phyloP scores from a whole-genome alignment of 1,284 basidiomycete genomes.

The Fistulina hepatica region DNA sequence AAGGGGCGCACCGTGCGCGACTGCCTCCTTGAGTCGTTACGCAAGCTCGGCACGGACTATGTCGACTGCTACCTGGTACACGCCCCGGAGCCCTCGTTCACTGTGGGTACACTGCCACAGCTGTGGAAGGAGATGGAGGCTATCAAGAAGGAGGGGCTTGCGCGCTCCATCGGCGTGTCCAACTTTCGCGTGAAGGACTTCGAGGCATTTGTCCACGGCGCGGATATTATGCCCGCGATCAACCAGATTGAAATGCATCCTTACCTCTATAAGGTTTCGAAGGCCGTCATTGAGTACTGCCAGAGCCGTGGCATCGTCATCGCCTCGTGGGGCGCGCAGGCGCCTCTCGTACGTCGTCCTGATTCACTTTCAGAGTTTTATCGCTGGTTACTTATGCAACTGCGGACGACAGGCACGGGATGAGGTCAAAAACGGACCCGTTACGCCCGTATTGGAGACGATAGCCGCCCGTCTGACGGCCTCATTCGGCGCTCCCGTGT shows the following conservation, averaged over 20 bases:
- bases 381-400: neutral
- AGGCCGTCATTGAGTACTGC: slow-evolving; percentile 44
- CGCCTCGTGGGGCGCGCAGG: slow-evolving; percentile 58
- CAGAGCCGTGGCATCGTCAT: slow-evolving; percentile 50
- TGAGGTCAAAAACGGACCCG: slow-evolving; percentile 21
- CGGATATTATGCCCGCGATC: slow-evolving; percentile 39
- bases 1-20: slow-evolving; percentile 31
- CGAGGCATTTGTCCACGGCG: slow-evolving; percentile 27
- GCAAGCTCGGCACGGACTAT: slow-evolving; percentile 52
- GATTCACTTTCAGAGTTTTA: slow-evolving; percentile 16
- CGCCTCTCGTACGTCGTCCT: slow-evolving; percentile 48
- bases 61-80: slow-evolving; percentile 79
- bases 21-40: slow-evolving; percentile 40
- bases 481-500: slow-evolving; percentile 35
- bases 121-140: slow-evolving; percentile 69
- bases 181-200: slow-evolving; percentile 56
- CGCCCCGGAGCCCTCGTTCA: slow-evolving; percentile 27
- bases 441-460: slow-evolving; percentile 29
- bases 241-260: slow-evolving; percentile 61
- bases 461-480: slow-evolving; percentile 40
- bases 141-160: slow-evolving; percentile 52
- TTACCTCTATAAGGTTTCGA: slow-evolving; percentile 41
- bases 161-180: slow-evolving; percentile 65
- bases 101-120: slow-evolving; percentile 28
- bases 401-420: no score